A percentile compares a stretch with the other conserved stretches of the same genome.
Conservation (phyloP, 345 rosid genomes). For the Eucalyptus melliodora region DNA sequence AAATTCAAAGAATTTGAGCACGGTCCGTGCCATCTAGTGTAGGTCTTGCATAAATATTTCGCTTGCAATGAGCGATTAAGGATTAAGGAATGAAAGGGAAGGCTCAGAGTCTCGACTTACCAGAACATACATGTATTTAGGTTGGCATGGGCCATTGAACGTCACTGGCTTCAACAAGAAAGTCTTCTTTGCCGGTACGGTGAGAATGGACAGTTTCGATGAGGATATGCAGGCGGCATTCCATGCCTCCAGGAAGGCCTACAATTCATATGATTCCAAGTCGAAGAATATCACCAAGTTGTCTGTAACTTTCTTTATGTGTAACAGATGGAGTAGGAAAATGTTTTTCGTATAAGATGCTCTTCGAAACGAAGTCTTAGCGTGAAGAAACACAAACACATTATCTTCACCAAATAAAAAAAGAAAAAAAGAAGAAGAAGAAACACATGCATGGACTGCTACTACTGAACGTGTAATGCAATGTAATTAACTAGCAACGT, state of each 20-base stretch:
- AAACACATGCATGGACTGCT: neutral
- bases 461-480: neutral
- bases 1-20: neutral
- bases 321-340: neutral
- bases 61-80: neutral
- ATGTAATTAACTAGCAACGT: neutral
- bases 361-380: neutral
- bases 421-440: no score
- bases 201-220: neutral
- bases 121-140: slow-evolving; percentile 14
- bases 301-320: neutral
- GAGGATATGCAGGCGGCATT: slow-evolving; percentile 12
- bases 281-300: neutral
- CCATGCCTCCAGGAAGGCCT: slow-evolving; percentile 58
- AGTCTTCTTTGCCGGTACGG: slow-evolving; percentile 13
- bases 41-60: neutral
- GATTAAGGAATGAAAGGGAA: neutral
- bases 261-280: neutral
- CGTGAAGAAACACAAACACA: neutral
- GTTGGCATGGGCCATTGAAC: slow-evolving; percentile 51
- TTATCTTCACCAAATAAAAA: neutral
- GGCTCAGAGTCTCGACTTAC: slow-evolving; percentile 3
- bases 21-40: neutral
- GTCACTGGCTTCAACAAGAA: slow-evolving; percentile 29
- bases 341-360: neutral